Conservation (phyloP, 1,284 basidiomycete genomes). For the Naganishia albida region DNA sequence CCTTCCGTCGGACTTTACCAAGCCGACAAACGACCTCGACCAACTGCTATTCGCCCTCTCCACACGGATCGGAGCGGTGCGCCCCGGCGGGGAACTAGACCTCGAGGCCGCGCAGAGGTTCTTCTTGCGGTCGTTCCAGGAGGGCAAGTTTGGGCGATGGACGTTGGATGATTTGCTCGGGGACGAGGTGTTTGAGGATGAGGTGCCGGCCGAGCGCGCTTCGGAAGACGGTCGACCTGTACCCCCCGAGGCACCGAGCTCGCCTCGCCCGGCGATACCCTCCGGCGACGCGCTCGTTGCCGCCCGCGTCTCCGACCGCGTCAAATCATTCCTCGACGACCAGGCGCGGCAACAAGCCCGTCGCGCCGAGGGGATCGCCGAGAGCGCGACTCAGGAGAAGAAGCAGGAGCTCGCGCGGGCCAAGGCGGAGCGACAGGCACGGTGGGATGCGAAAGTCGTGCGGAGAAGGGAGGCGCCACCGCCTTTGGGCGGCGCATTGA, state of each 20-base stretch:
- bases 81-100: conserved; percentile 72
- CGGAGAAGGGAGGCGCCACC: background rate
- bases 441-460: conserved; percentile 28
- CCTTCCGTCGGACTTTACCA: conserved; percentile 55
- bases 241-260: background rate
- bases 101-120: conserved; percentile 69
- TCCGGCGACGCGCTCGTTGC: conserved; percentile 1
- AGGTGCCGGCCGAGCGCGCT: background rate
- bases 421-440: conserved; percentile 28
- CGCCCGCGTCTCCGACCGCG: conserved; percentile 9
- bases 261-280: background rate
- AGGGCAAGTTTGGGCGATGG: conserved; percentile 60
- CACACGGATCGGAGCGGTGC: conserved; percentile 72
- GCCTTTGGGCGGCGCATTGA: background rate
- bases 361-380: conserved; percentile 30
- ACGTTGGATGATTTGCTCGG: conserved; percentile 55
- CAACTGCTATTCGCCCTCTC: conserved; percentile 72
- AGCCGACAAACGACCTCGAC: conserved; percentile 63
- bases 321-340: conserved; percentile 20
- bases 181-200: background rate
- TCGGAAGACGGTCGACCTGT: background rate
- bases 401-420: conserved; percentile 24
- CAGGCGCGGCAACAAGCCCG: conserved; percentile 18
- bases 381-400: conserved; percentile 31
- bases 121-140: conserved; percentile 82